These are phyloP conservation scores for Neurospora sp. DNA, from an alignment of 495 filamentous ascomycete species.

Conservation along the genomic window DNA sequence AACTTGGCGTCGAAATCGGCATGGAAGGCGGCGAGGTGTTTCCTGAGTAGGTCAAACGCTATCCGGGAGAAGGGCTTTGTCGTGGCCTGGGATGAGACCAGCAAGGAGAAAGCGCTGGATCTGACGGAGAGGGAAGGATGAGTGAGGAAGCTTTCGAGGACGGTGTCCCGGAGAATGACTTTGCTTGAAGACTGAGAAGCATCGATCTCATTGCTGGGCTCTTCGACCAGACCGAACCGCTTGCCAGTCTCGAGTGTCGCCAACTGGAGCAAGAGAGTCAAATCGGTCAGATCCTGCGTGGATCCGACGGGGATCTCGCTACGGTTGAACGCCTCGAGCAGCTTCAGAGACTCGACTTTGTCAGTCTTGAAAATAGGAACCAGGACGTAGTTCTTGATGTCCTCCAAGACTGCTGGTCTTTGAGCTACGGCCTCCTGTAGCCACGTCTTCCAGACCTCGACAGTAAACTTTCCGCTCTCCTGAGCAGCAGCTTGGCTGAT, in stretches of 20 bases:
- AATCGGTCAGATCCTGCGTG: constrained; percentile 37
- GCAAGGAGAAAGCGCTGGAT: constrained; percentile 62
- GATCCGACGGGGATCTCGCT: constrained; percentile 30
- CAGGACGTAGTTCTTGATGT: constrained; percentile 64
- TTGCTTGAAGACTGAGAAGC: constrained; percentile 6
- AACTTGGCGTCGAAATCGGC: constrained; percentile 76
- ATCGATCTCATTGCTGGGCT: constrained; percentile 44
- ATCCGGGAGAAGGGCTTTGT: constrained; percentile 55
- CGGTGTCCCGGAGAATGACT: constrained; percentile 29
- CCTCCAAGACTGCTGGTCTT: constrained; percentile 47
- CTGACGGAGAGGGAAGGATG: constrained; percentile 53
- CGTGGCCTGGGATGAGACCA: constrained; percentile 57
- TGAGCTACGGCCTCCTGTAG: constrained; percentile 35
- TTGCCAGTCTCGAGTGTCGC: constrained; percentile 68
- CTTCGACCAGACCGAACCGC: constrained; percentile 63
- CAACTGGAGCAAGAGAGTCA: constrained; percentile 48
- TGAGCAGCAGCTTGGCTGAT: constrained; percentile 10
- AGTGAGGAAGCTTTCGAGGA: constrained; percentile 47
- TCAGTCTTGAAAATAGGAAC: constrained; percentile 57
- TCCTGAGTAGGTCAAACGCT: constrained; percentile 48
- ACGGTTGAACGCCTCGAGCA: constrained; percentile 40
- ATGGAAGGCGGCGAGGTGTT: constrained; percentile 56
- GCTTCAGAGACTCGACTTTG: constrained; percentile 38
- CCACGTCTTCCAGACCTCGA: constrained; percentile 38
- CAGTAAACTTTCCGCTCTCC: constrained; percentile 17